Conservation (phyloP, 2,329 filamentous ascomycete genomes). For the Elsinoe ampelina region DNA sequence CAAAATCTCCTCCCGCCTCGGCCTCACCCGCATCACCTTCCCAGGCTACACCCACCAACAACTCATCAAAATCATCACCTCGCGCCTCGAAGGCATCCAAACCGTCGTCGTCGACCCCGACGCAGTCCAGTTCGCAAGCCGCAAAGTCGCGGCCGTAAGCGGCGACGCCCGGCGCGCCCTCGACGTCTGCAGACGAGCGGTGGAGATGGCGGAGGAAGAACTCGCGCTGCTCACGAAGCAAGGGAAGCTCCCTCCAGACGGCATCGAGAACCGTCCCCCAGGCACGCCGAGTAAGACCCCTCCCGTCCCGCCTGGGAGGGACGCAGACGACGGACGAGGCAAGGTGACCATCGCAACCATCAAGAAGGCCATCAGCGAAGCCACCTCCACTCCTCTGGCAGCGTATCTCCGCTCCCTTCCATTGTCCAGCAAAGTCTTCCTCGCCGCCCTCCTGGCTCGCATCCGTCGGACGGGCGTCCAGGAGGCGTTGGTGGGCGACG, state of each 20-base stretch:
- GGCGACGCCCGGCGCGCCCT: constrained; percentile 86
- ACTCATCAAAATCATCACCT: constrained; percentile 93
- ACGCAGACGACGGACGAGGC: constrained; percentile 26
- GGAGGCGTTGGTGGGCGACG: constrained; percentile 81
- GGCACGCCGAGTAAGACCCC: constrained; percentile 55
- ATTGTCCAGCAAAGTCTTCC: constrained; percentile 71
- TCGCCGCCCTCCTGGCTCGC: constrained; percentile 70
- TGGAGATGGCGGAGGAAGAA: constrained; percentile 85
- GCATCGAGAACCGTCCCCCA: constrained; percentile 35
- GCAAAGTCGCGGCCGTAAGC: constrained; percentile 93
- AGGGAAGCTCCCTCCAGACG: constrained; percentile 5
- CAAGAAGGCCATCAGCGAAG: constrained; percentile 89
- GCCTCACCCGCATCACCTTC: constrained; percentile 90
- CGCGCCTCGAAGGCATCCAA: constrained; percentile 80
- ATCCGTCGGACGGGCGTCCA: constrained; percentile 74
- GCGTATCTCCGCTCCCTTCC: constrained; percentile 78
- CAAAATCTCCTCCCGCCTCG: constrained; percentile 82
- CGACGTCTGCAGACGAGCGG: constrained; percentile 89
- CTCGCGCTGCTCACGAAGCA: constrained; percentile 25
- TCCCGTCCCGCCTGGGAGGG: constrained; percentile 20
- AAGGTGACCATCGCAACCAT: constrained; percentile 87
- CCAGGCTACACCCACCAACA: constrained; percentile 96
- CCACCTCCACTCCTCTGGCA: constrained; percentile 84
- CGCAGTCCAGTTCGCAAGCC: constrained; percentile 88
- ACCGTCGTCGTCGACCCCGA: constrained; percentile 78